Evolutionary conservation across 768 basidiomycete species (phyloP), one percentile per base, ranked within the genome.

Genomic region (Suillus subaureus): DNA sequence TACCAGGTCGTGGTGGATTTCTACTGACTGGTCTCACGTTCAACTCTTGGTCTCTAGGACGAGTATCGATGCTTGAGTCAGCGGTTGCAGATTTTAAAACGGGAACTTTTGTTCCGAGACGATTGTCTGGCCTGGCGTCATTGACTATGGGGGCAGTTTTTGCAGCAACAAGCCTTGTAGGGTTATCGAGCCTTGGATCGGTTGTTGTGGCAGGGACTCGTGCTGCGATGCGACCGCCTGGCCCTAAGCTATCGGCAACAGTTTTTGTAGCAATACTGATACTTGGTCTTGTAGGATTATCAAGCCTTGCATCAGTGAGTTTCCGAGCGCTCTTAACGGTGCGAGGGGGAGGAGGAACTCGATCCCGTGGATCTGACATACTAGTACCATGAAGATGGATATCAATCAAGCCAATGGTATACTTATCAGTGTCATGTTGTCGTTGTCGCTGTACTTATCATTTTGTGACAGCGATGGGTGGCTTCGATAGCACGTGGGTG

Each of bases 301-400:
- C 37, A n/a, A 18, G 56, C 26, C 37, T 40, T 11, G 39, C 6
- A 7, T 40, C 40, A 13, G 42, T 5, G 37, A 26, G 6, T 58
- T 58, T 58, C 5, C 37, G 37, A 28, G 58, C 26, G 26, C 58
- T 60, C 58, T 60, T 60, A 16, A 42, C 58, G 26, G 31, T 42
- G 28, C 42, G 58, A 26, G 58, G 58, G 18, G 3, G 52, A 33
- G 52, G 31, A 55, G 33, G 31, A n/a, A 28, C 11, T 40, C 23
- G 37, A 40, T 58, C 57, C 15, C 26, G 23, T 58, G 57, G 57
- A 58, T 58, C 40, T 21, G 40, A 42, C 42, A 42, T 60, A 13
- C 51, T 9, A 7, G 49, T 28, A 51, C 28, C 26, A 60, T 60
- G 40, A 40, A 58, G 23, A 40, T 28, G 37, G 18, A 9, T 31